Evolutionary conservation across 768 basidiomycete genomes (phyloP).

Genomic region (Hebeloma cylindrosporum): DNA sequence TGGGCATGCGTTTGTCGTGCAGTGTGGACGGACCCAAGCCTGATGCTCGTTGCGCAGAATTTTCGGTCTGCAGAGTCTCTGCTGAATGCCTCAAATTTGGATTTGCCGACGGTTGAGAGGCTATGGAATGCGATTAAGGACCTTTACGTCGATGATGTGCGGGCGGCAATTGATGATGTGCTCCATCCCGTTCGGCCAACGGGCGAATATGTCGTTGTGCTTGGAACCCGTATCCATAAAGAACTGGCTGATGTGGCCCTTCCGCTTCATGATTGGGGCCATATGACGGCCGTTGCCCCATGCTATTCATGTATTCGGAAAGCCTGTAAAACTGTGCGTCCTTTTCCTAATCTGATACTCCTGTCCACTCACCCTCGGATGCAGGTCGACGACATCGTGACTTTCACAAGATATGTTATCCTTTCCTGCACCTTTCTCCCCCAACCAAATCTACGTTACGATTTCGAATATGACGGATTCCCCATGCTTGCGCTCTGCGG

Average conservation of each 20-base stretch:
- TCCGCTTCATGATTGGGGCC: slow-evolving; percentile 21
- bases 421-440: slow-evolving; percentile 11
- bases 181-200: slow-evolving; percentile 12
- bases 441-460: slow-evolving; percentile 13
- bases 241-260: slow-evolving; percentile 9
- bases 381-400: slow-evolving; percentile 19
- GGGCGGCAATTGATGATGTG: slow-evolving; percentile 21
- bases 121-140: slow-evolving; percentile 31
- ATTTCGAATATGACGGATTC: slow-evolving; percentile 11
- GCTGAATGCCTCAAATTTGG: slow-evolving; percentile 27
- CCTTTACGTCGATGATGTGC: slow-evolving; percentile 29
- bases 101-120: slow-evolving; percentile 31
- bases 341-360: neutral
- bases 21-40: slow-evolving; percentile 35
- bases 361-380: neutral
- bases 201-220: slow-evolving; percentile 18
- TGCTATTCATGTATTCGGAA: slow-evolving; percentile 19
- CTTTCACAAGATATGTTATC: slow-evolving; percentile 17
- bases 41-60: slow-evolving; percentile 37
- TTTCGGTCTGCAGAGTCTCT: slow-evolving; percentile 30
- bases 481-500: slow-evolving; percentile 14
- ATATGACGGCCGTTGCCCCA: slow-evolving; percentile 19
- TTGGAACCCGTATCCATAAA: slow-evolving; percentile 16
- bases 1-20: slow-evolving; percentile 37
- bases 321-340: slow-evolving; percentile 15